These are phyloP conservation scores for Aureobasidium sp. DNA, from an alignment of 2,329 filamentous ascomycete genomes.

Conservation along the genomic window DNA sequence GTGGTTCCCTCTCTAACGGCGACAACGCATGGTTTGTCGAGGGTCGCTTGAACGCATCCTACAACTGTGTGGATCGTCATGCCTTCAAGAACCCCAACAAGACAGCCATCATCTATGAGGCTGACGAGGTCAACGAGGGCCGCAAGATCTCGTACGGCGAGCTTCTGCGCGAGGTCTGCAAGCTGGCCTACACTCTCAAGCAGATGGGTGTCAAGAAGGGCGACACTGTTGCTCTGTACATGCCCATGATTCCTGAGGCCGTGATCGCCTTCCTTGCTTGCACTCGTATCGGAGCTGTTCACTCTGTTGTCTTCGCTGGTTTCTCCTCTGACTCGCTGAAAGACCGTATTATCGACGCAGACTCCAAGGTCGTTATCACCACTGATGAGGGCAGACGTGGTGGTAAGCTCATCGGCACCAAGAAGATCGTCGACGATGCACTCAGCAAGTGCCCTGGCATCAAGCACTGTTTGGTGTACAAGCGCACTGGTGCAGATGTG, in stretches of 20 bases:
- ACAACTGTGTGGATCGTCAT: conserved; percentile 95
- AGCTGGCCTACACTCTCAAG: conserved; percentile 79
- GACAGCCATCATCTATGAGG: conserved; percentile 97
- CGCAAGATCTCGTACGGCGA: conserved; percentile 89
- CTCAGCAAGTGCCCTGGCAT: conserved; percentile 93
- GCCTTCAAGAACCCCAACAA: conserved; percentile 91
- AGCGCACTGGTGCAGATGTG: conserved; percentile 88
- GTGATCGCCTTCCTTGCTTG: conserved; percentile 86
- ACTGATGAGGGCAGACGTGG: conserved; percentile 96
- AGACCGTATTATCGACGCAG: conserved; percentile 85
- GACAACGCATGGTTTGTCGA: conserved; percentile 94
- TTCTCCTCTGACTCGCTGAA: conserved; percentile 95
- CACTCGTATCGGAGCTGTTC: conserved; percentile 84
- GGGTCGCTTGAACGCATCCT: conserved; percentile 88
- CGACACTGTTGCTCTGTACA: conserved; percentile 92
- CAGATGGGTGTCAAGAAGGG: conserved; percentile 96
- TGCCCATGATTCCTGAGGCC: conserved; percentile 98
- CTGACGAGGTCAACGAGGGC: conserved; percentile 80
- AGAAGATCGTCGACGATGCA: conserved; percentile 98
- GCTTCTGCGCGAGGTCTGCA: conserved; percentile 85
- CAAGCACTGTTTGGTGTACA: conserved; percentile 78
- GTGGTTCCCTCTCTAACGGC: conserved; percentile 67
- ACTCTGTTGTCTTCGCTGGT: conserved; percentile 96
- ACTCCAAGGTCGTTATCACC: conserved; percentile 91
- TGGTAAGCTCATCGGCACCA: conserved; percentile 93